Base-by-base conservation (phyloP, 306 rosid genomes). In the Quercus engelmannii region DNA sequence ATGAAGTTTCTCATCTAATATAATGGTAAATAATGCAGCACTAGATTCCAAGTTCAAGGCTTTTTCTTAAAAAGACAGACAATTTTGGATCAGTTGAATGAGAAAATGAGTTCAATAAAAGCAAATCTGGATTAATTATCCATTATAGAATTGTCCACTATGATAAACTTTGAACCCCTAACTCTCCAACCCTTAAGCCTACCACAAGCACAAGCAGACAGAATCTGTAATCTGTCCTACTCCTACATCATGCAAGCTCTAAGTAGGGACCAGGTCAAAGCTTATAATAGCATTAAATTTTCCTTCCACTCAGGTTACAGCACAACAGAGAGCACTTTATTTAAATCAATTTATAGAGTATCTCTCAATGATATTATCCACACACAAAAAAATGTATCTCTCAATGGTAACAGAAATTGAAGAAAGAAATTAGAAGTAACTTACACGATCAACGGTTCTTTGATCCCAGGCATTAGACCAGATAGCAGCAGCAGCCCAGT, bases 381-480 rank as follows among this genome's bases (percentile, higher is more conserved):
- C 46, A 41, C 46, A 41, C 11, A 41, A 49, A 49, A 19, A 11
- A 64, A 69, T 17, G 15, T 31, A 4, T 51, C 62, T 19, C 8
- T 54, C 59, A 38, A 41, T 55, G 57, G 19, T 59, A 64, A 52
- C 67, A 75, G 74, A 25, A 46, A 76, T 56, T 10, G 35, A 26
- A 26, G 19, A 28, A 17, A 73, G 10, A 54, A 77, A 76, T 55
- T 43, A 77, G 71, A 86, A 68, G 79, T 76, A 72, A 84, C 99
- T 92, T 87, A 94, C 99, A 77, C 99, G 97, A 77, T 94, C 97
- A 84, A 89, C 82, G 20, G 90, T 88, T 88, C 85, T 91, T 84
- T 91, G 93, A 80, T 94, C 97, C 96, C 97, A 94, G 74, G 89
- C 82, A 86, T 90, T 92, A 77, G 87, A 87, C 99, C 99, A 94